Percentiles rank a stretch among this genome's conserved stretches.
Conservation (phyloP, 2,329 filamentous ascomycete genomes). For the Mycosphaerelloides madeirae region DNA sequence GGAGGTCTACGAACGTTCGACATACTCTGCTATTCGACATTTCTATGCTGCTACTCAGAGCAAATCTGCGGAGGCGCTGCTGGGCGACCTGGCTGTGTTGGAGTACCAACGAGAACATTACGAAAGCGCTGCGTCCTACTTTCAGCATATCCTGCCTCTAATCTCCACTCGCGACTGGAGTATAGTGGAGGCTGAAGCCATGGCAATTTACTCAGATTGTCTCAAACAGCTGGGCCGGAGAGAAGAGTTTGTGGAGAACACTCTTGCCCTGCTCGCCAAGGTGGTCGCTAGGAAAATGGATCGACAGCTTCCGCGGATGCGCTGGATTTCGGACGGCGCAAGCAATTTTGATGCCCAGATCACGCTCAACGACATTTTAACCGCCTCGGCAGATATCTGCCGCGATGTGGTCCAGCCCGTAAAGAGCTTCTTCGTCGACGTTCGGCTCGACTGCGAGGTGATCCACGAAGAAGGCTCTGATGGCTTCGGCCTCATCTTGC, state of each 20-base stretch:
- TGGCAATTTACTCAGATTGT: constrained; percentile 80
- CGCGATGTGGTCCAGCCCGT: constrained; percentile 65
- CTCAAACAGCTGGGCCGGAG: constrained; percentile 69
- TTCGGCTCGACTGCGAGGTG: constrained; percentile 64
- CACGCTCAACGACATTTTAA: constrained; percentile 40
- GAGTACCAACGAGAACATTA: constrained; percentile 69
- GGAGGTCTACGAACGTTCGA: constrained; percentile 56
- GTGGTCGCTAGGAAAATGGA: constrained; percentile 47
- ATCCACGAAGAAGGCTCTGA: constrained; percentile 67
- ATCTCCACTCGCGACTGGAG: constrained; percentile 77
- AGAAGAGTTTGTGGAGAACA: constrained; percentile 73
- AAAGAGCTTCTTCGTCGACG: constrained; percentile 65
- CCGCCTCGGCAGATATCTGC: constrained; percentile 47
- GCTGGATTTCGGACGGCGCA: not conserved
- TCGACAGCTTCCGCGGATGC: constrained; percentile 1
- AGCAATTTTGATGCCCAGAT: constrained; percentile 28
- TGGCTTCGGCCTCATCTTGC: constrained; percentile 66
- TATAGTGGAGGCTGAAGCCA: constrained; percentile 72
- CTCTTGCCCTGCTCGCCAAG: constrained; percentile 69
- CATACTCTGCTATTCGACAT: constrained; percentile 76
- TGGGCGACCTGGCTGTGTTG: constrained; percentile 80
- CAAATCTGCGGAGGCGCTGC: constrained; percentile 70
- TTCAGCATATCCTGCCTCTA: constrained; percentile 71
- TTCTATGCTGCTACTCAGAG: constrained; percentile 73
- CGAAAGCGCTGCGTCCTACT: constrained; percentile 67